phyloP scores from a whole-genome alignment of 306 rosid genomes.

The Ormosia semicastrata region DNA sequence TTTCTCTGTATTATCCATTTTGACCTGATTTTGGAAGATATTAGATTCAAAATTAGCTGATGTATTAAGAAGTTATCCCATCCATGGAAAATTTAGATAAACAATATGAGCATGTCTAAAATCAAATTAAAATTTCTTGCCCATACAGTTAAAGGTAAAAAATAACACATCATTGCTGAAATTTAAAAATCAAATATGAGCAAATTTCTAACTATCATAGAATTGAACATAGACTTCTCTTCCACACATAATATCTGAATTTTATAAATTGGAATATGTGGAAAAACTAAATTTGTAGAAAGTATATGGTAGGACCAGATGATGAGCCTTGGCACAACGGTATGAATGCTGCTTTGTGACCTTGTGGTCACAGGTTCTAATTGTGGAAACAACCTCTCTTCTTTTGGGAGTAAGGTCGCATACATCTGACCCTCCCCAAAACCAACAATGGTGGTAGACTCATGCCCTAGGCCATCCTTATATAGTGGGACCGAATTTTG shows the following conservation, averaged over 20 bases:
- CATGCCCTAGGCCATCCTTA: neutral
- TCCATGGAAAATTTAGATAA: conserved; percentile 13
- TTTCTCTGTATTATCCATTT: conserved; percentile 35
- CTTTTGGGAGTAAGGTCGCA: neutral
- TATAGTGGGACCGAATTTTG: neutral
- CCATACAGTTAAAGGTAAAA: neutral
- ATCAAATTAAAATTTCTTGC: neutral
- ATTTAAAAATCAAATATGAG: neutral
- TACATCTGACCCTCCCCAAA: neutral
- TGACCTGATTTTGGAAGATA: conserved; percentile 45
- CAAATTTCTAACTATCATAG: conserved; percentile 2
- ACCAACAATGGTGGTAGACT: neutral
- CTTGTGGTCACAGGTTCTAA: neutral
- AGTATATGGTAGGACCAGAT: conserved; percentile 7
- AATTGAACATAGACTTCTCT: conserved; percentile 5
- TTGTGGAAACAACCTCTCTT: neutral
- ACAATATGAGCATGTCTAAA: neutral
- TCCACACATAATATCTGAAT: neutral
- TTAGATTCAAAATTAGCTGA: conserved; percentile 18
- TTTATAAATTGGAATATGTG: neutral
- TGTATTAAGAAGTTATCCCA: neutral
- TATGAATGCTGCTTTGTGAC: neutral
- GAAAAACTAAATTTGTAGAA: neutral
- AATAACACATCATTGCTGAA: neutral
- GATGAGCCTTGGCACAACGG: neutral